Evolutionary conservation across 441 rosid genomes (phyloP).

Genomic region (Euphorbia corollata): DNA sequence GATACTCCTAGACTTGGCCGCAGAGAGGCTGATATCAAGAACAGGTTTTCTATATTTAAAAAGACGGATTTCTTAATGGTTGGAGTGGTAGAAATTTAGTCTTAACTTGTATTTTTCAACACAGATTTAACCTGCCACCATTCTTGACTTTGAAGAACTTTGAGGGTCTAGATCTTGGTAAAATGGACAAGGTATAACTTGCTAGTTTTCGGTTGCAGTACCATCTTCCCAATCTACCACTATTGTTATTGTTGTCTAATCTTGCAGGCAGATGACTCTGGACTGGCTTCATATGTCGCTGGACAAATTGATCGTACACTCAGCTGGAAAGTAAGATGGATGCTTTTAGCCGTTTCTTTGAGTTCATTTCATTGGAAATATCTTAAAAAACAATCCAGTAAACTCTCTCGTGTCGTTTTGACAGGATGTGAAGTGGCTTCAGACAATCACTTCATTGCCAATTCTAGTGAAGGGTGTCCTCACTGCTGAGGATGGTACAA

Average conservation of each 20-base stretch:
- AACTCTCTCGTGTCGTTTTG: neutral
- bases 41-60: slow-evolving; percentile 42
- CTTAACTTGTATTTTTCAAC: slow-evolving; percentile 4
- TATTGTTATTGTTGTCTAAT: slow-evolving; percentile 1
- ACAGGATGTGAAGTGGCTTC: slow-evolving; percentile 89
- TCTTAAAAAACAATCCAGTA: neutral
- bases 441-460: slow-evolving; percentile 79
- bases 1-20: slow-evolving; percentile 97
- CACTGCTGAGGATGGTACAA: slow-evolving; percentile 80
- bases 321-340: slow-evolving; percentile 78
- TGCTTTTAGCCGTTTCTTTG: neutral
- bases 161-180: slow-evolving; percentile 76
- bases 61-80: neutral
- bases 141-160: slow-evolving; percentile 72
- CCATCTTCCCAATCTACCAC: neutral
- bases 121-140: slow-evolving; percentile 69
- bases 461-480: slow-evolving; percentile 90
- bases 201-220: neutral
- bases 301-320: slow-evolving; percentile 75
- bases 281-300: slow-evolving; percentile 82
- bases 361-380: neutral
- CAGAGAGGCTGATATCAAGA: slow-evolving; percentile 93
- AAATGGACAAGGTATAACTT: slow-evolving; percentile 52
- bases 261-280: slow-evolving; percentile 71
- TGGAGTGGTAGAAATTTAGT: neutral